Conservation (phyloP, 495 filamentous ascomycete species). For the Amniculicola lignicola region DNA sequence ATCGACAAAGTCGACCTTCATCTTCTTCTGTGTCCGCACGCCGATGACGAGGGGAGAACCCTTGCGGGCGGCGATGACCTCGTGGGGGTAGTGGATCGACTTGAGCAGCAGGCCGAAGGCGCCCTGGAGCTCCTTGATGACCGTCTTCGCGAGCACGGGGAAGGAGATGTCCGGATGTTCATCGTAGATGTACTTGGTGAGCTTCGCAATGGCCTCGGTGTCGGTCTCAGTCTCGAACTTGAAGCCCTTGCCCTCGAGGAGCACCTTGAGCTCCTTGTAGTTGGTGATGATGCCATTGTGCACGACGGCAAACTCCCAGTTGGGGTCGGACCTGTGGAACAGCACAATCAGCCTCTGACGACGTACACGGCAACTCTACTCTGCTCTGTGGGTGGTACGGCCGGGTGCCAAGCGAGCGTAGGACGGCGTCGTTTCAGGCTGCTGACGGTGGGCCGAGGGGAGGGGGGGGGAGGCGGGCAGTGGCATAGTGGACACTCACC, state of each 20-base stretch:
- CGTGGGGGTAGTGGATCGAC: conserved; percentile 96
- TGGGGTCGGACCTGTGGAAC: conserved; percentile 63
- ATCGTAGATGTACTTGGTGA: conserved; percentile 97
- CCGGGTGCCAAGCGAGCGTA: too few relatives aligned
- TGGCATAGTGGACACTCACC: conserved; percentile 54
- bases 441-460: conserved; percentile 1
- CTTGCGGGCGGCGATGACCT: conserved; percentile 96
- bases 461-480: background rate
- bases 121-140: conserved; percentile 97
- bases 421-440: conserved; percentile 31
- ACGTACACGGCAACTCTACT: too few relatives aligned
- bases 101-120: conserved; percentile 95
- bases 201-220: conserved; percentile 97
- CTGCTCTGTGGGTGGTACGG: too few relatives aligned
- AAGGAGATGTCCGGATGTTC: conserved; percentile 92
- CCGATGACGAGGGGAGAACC: conserved; percentile 95
- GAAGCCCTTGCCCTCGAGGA: conserved; percentile 92
- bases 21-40: conserved; percentile 91
- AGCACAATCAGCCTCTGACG: conserved; percentile 19
- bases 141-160: conserved; percentile 90
- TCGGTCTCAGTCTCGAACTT: conserved; percentile 98
- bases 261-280: conserved; percentile 97
- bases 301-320: conserved; percentile 93
- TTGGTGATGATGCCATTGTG: conserved; percentile 99
- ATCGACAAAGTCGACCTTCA: conserved; percentile 99